Evolutionary conservation across 768 basidiomycete species (phyloP).

Genomic region (Amanita rubescens): DNA sequence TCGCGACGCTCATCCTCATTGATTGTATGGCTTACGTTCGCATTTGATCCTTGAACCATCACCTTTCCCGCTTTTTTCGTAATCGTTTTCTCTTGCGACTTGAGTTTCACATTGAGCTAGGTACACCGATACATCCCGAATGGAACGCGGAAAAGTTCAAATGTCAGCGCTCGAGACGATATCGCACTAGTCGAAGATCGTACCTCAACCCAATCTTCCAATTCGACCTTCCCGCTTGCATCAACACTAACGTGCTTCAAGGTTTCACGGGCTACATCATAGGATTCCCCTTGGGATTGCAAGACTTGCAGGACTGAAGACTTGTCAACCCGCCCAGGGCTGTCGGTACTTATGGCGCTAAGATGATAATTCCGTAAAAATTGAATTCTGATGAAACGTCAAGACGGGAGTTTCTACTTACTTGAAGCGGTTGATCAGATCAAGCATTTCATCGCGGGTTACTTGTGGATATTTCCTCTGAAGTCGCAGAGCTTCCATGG

Average conservation of each 20-base stretch:
- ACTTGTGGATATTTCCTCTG: constrained; percentile 92
- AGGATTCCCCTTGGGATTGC: constrained; percentile 77
- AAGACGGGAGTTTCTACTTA: constrained; percentile 33
- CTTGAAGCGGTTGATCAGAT: constrained; percentile 95
- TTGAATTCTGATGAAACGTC: background rate
- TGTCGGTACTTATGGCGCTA: constrained; percentile 71
- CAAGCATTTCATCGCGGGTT: constrained; percentile 88
- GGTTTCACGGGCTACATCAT: constrained; percentile 84
- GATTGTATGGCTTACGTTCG: constrained; percentile 94
- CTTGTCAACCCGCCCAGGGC: constrained; percentile 80
- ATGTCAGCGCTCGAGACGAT: constrained; percentile 16
- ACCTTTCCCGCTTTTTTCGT: constrained; percentile 81
- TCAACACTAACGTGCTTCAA: constrained; percentile 93
- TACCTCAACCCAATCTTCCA: constrained; percentile 98
- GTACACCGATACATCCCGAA: background rate
- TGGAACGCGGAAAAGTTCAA: no score
- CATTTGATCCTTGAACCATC: constrained; percentile 89
- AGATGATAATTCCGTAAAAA: background rate
- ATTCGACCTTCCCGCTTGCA: constrained; percentile 90
- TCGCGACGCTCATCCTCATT: constrained; percentile 94
- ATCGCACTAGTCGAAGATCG: constrained; percentile 14
- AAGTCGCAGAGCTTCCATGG: constrained; percentile 78
- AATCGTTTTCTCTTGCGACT: constrained; percentile 40
- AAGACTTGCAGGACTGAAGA: constrained; percentile 70
- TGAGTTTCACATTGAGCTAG: constrained; percentile 79